A percentile compares a stretch with the other conserved stretches of the same genome.
phyloP scores from a whole-genome alignment of 2,329 filamentous ascomycete species.

The Herpomyces periplanetae region DNA sequence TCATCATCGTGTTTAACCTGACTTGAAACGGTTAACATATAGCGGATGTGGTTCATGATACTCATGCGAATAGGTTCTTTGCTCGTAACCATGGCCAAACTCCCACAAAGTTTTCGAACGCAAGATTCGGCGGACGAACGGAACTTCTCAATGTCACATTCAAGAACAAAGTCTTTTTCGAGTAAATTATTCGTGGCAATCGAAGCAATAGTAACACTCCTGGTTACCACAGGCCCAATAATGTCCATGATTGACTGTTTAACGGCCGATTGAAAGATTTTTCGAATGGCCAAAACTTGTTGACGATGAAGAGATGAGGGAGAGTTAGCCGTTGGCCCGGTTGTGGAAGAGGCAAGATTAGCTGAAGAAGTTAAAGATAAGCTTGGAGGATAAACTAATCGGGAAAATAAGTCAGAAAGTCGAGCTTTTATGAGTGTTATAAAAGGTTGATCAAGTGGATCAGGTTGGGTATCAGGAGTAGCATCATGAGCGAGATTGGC shows the following conservation, averaged over 20 bases:
- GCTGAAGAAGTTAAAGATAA: too few relatives aligned
- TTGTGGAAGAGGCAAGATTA: conserved; percentile 54
- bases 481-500: too few relatives aligned
- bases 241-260: conserved; percentile 77
- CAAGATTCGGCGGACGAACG: conserved; percentile 60
- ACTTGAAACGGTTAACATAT: conserved; percentile 25
- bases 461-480: too few relatives aligned
- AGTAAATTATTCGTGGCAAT: conserved; percentile 88
- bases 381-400: too few relatives aligned
- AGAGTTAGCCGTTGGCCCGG: conserved; percentile 38
- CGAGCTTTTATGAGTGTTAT: too few relatives aligned
- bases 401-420: too few relatives aligned
- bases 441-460: too few relatives aligned
- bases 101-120: conserved; percentile 75
- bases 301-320: conserved; percentile 6
- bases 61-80: conserved; percentile 87
- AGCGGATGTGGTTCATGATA: conserved; percentile 86
- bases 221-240: conserved; percentile 80
- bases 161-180: conserved; percentile 77
- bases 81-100: conserved; percentile 77
- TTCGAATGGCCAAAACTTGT: conserved; percentile 5
- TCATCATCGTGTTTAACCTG: too few relatives aligned
- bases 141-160: conserved; percentile 53
- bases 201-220: conserved; percentile 84
- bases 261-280: conserved; percentile 49